These are phyloP conservation scores for Fusarium chlamydosporum DNA, from an alignment of 2,329 filamentous ascomycete genomes.

Conservation along the genomic window DNA sequence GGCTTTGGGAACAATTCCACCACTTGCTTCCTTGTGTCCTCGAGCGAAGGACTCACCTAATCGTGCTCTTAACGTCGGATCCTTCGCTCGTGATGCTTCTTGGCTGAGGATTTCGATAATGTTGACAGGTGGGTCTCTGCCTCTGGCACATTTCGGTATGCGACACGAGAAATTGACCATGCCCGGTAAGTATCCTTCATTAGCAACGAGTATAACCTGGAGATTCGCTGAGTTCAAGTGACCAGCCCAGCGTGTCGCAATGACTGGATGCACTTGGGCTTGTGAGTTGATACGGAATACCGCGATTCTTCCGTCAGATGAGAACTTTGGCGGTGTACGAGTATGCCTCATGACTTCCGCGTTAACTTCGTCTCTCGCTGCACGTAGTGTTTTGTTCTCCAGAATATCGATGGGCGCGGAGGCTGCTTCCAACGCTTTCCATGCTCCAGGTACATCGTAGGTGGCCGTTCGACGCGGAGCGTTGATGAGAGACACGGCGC, in stretches of 20 bases:
- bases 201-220: slow-evolving; percentile 76
- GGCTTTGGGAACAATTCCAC: slow-evolving; percentile 71
- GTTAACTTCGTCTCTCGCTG: slow-evolving; percentile 70
- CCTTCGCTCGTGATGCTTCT: slow-evolving; percentile 62
- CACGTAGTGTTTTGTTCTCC: slow-evolving; percentile 62
- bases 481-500: slow-evolving; percentile 74
- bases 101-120: slow-evolving; percentile 71
- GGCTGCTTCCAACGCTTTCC: slow-evolving; percentile 69
- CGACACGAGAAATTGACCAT: slow-evolving; percentile 78
- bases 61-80: slow-evolving; percentile 59
- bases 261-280: slow-evolving; percentile 76
- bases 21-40: slow-evolving; percentile 77
- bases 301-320: slow-evolving; percentile 71
- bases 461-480: slow-evolving; percentile 73
- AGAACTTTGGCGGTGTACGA: slow-evolving; percentile 74
- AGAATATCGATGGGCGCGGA: slow-evolving; percentile 66
- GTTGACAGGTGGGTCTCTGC: slow-evolving; percentile 69
- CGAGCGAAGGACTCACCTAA: slow-evolving; percentile 75
- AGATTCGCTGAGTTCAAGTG: slow-evolving; percentile 70
- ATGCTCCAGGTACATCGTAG: slow-evolving; percentile 72
- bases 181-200: slow-evolving; percentile 73
- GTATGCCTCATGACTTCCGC: slow-evolving; percentile 73
- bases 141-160: slow-evolving; percentile 68
- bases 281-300: slow-evolving; percentile 72
- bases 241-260: slow-evolving; percentile 76